Percentiles rank a stretch among this genome's conserved stretches.
These are phyloP conservation scores for Inga oerstediana DNA, from an alignment of 306 rosid species.

Conservation along the genomic window DNA sequence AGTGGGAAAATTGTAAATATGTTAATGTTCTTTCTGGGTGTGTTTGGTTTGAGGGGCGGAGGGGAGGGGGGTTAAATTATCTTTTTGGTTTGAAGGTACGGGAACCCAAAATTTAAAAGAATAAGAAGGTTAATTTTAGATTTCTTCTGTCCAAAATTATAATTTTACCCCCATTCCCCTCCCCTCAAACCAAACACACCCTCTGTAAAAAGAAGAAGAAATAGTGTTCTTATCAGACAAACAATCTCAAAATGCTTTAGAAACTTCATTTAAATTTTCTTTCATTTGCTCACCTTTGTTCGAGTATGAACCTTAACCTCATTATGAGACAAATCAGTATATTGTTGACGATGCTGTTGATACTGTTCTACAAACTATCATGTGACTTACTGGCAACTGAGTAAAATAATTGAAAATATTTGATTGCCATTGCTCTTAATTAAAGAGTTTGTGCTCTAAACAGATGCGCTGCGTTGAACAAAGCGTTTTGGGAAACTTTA, in stretches of 20 bases:
- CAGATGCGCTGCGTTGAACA: background rate
- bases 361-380: background rate
- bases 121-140: too few species aligned
- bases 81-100: too few species aligned
- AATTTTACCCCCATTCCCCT: too few species aligned
- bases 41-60: too few species aligned
- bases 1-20: background rate
- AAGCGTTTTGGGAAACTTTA: background rate
- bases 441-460: background rate
- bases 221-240: background rate
- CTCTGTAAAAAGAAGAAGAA: background rate
- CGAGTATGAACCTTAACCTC: background rate
- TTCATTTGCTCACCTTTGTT: background rate
- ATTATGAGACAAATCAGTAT: background rate
- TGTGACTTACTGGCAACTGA: background rate
- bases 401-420: background rate
- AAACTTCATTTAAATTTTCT: background rate
- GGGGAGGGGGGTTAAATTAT: too few species aligned
- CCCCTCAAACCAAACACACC: too few species aligned
- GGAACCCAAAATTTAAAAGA: too few species aligned
- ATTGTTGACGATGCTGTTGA: background rate
- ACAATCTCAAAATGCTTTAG: background rate
- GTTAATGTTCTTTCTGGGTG: background rate
- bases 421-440: background rate
- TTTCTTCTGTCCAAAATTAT: too few species aligned